Base-by-base conservation (phyloP, 805 yeast genomes). In the Teunomyces barrocoloradensis region DNA sequence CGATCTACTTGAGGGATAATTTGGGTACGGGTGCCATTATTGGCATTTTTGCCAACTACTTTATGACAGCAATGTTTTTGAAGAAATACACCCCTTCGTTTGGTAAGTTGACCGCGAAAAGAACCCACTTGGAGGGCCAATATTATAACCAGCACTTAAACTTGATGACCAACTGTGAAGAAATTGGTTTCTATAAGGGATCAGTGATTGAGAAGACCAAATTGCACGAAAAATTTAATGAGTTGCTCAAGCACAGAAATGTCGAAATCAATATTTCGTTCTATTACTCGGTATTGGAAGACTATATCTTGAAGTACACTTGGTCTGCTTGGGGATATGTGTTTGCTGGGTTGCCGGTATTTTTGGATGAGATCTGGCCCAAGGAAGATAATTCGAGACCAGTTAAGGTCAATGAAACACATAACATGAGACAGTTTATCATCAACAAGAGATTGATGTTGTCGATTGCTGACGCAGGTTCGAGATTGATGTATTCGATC, bases 301-400 rank as follows among this genome's bases (percentile, higher is more conserved):
- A 89, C 61, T 89, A 89, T 59, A 81, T 90, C 42, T 77, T 91
- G 64, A 91, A 90, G 68, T 89, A 88, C 61, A 82, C 92, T 10
- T 91, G 97, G 97, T 89, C 96, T 3, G 96, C 95, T 0, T 78
- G 91, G 68, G 97, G 97, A n/a, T 90, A 89, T 63, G 66, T 90
- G 18, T 90, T 89, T 69, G 88, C 96, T 0, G 86, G 96, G 1
- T 77, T 91, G 52, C 98, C 98, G 2, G 91, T 91, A 13, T 80
- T 90, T 44, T 64, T 89, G 48, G 84, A 84, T 15, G 77, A 73
- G 45, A 51, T 69, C 29, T 67, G 68, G 71, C 43, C 53, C 3
- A 48, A 50, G 6, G 57, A 53, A 3, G 46, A 53, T 46, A 30
- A 21, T 7, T 50, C 38, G 42, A 54, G 23, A 30, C 51, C 51